phyloP scores from a whole-genome alignment of 1,284 basidiomycete genomes.

The Ceratobasidium sp. region DNA sequence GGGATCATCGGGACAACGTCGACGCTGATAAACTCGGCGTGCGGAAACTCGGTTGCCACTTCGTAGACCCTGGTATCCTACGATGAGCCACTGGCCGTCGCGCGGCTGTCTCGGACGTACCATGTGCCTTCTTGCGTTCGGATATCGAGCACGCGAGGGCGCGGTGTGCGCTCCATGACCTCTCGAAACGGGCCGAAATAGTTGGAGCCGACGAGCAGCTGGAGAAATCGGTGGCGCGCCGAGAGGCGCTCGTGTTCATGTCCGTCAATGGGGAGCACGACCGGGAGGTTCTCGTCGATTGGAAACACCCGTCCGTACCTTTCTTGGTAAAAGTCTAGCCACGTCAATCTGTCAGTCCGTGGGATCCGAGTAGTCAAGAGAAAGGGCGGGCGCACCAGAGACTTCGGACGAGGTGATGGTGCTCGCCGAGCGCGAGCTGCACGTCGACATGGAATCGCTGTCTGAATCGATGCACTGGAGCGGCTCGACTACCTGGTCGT shows the following conservation, averaged over 20 bases:
- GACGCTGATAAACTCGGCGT: slow-evolving; percentile 20
- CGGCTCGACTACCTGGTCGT: slow-evolving; percentile 14
- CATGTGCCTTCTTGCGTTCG: slow-evolving; percentile 12
- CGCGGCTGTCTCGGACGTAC: too few relatives aligned
- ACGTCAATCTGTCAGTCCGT: neutral
- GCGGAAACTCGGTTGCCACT: slow-evolving; percentile 24
- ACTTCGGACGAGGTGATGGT: slow-evolving; percentile 30
- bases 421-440: slow-evolving; percentile 17
- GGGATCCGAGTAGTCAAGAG: too few relatives aligned
- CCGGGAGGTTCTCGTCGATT: slow-evolving; percentile 22
- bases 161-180: neutral
- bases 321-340: slow-evolving; percentile 34
- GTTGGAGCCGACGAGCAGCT: slow-evolving; percentile 27
- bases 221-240: slow-evolving; percentile 3
- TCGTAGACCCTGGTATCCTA: slow-evolving; percentile 44
- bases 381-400: slow-evolving; percentile 16
- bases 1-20: slow-evolving; percentile 33
- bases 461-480: slow-evolving; percentile 28
- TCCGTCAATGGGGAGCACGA: slow-evolving; percentile 19
- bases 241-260: slow-evolving; percentile 26
- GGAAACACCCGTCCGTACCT: slow-evolving; percentile 28
- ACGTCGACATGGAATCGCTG: slow-evolving; percentile 23
- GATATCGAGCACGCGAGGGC: slow-evolving; percentile 28
- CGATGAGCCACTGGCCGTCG: too few relatives aligned
- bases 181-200: slow-evolving; percentile 30